These are phyloP conservation scores for Harringtonia aguacate DNA, from an alignment of 2,329 filamentous ascomycete genomes.

Conservation along the genomic window DNA sequence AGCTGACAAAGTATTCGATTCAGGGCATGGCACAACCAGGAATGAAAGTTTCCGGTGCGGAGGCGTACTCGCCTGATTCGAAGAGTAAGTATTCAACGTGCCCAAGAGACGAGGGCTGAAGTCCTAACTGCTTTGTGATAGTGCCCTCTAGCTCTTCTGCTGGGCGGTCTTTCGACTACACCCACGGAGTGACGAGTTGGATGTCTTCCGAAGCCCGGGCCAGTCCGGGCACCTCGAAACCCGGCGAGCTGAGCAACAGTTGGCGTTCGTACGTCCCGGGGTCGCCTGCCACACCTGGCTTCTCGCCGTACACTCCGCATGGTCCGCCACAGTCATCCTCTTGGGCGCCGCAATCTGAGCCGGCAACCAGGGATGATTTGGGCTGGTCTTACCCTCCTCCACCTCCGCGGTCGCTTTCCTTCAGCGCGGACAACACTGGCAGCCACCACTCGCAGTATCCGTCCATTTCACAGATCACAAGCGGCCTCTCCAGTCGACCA, in stretches of 20 bases:
- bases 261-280: constrained; percentile 42
- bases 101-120: neutral
- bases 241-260: constrained; percentile 28
- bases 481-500: constrained; percentile 15
- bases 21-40: constrained; percentile 33
- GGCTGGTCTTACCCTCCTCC: constrained; percentile 31
- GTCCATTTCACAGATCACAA: constrained; percentile 24
- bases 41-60: constrained; percentile 26
- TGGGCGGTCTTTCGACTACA: constrained; percentile 20
- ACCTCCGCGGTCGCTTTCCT: constrained; percentile 36
- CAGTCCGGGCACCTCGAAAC: constrained; percentile 28
- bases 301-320: constrained; percentile 36
- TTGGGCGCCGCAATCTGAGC: constrained; percentile 30
- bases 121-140: constrained; percentile 8
- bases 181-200: constrained; percentile 31
- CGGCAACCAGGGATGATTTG: constrained; percentile 31
- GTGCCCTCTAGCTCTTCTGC: constrained; percentile 22
- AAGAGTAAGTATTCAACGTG: constrained; percentile 27
- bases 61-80: constrained; percentile 26
- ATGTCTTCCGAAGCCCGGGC: constrained; percentile 25
- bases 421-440: constrained; percentile 29
- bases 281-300: constrained; percentile 37
- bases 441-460: constrained; percentile 28
- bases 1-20: constrained; percentile 31
- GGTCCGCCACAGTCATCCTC: constrained; percentile 25